Conservation (phyloP, 305 asterid species). For the Solanum hybrid region DNA sequence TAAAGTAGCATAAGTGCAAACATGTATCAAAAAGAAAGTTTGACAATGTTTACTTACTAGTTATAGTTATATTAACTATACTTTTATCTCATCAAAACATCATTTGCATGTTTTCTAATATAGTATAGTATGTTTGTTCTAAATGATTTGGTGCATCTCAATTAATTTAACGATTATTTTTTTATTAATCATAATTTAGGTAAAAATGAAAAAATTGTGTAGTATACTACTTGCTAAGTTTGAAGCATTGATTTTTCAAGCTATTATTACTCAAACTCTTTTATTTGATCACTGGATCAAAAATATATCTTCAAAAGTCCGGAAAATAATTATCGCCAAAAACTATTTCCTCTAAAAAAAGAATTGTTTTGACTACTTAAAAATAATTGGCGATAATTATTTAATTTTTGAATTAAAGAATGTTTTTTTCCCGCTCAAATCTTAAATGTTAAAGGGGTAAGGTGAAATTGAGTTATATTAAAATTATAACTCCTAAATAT, state of each 20-base stretch:
- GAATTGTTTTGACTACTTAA: not conserved
- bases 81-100: not conserved
- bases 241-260: not conserved
- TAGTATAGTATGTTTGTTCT: not conserved
- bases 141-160: not conserved
- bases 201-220: not conserved
- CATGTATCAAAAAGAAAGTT: not conserved
- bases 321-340: not conserved
- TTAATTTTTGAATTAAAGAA: not conserved
- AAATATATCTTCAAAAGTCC: not conserved
- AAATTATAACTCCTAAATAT: not conserved
- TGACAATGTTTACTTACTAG: not conserved
- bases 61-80: not conserved
- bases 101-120: not conserved
- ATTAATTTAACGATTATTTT: not conserved
- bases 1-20: not conserved
- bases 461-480: not conserved
- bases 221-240: not conserved
- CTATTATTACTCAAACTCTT: not conserved
- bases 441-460: not conserved
- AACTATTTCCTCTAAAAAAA: not conserved
- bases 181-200: not conserved
- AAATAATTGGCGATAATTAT: not conserved
- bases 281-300: not conserved
- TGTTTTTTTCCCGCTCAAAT: not conserved